Base-by-base conservation (phyloP, 75 land plant species). In the Pinus albicaulis region DNA sequence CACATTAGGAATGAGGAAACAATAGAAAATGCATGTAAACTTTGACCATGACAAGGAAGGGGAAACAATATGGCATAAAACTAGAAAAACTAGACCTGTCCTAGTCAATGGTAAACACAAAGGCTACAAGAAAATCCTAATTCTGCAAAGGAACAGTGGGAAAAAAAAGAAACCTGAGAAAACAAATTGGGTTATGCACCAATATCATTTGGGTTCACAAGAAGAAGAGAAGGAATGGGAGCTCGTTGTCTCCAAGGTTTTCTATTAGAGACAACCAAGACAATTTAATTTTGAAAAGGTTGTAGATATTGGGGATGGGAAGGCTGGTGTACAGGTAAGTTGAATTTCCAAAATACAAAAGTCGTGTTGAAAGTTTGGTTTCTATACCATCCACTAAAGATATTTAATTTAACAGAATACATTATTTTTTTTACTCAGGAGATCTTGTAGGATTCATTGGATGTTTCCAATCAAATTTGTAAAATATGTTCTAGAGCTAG, bases 151-250 rank as follows among this genome's bases (percentile, higher is more conserved):
- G 11, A 91, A 88, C 71, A 87, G 83, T 57, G 89, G 93, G 25
- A 91, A 89, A 61, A 87, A 96, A 38, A n/a, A n/a, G n/a, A n/a
- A n/a, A n/a, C n/a, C n/a, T 48, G 88, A 90, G 76, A 96, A 96
- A 82, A 96, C 99, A 23, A 96, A 93, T 71, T 96, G 99, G 99
- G 94, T 96, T 15, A 93, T 96, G 94, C 99, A 96, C 73, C 99
- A 96, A 71, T 96, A 96, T 73, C 99, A 96, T 74, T 73, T 93
- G 75, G 99, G 99, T 5, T 80, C 78, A 34, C 80, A 81, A 41
- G 99, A 96, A 59, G 99, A 96, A 65, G 99, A 96, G 87, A 93
- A 85, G 73, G 98, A 95, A 75, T 95, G 98, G 5, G 98, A 95
- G 86, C 87, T 89, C n/a, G 98, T 95, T 56, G 95, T 93, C 7